Conservation (phyloP, 2,329 filamentous ascomycete species). For the Cercospora brassicicola region DNA sequence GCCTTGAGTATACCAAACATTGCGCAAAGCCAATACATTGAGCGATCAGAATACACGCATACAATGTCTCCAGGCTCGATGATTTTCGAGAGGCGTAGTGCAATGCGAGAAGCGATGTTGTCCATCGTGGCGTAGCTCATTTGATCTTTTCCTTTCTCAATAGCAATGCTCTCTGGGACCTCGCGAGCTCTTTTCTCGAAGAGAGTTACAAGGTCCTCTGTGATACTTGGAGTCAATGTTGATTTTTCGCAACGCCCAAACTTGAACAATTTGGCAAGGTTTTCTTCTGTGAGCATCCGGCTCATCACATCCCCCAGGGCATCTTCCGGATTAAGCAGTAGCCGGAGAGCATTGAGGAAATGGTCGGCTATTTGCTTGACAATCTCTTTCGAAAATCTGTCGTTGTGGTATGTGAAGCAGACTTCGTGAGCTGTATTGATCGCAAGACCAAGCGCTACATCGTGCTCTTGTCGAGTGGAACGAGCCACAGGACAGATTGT, state of each 20-base stretch:
- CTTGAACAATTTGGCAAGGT: background rate
- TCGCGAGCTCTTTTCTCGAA: background rate
- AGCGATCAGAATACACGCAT: background rate
- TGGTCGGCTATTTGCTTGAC: background rate
- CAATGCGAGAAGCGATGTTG: background rate
- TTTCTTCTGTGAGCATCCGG: background rate
- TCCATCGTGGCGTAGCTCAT: background rate
- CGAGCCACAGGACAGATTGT: background rate
- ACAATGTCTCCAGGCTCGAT: background rate
- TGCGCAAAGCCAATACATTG: background rate
- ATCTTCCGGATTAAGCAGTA: background rate
- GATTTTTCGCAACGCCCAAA: background rate
- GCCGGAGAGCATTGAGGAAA: background rate
- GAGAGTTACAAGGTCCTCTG: background rate
- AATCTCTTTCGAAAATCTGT: background rate
- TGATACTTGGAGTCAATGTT: background rate
- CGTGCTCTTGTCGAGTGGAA: background rate
- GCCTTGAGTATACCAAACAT: background rate
- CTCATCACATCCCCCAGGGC: background rate
- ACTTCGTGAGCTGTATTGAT: background rate
- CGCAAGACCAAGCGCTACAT: background rate
- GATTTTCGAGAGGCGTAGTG: background rate
- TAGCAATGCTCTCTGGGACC: background rate
- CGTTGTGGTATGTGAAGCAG: background rate
- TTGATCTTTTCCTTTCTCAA: background rate